phyloP scores from a whole-genome alignment of 768 basidiomycete species.

The Phylloporus arenicola region DNA sequence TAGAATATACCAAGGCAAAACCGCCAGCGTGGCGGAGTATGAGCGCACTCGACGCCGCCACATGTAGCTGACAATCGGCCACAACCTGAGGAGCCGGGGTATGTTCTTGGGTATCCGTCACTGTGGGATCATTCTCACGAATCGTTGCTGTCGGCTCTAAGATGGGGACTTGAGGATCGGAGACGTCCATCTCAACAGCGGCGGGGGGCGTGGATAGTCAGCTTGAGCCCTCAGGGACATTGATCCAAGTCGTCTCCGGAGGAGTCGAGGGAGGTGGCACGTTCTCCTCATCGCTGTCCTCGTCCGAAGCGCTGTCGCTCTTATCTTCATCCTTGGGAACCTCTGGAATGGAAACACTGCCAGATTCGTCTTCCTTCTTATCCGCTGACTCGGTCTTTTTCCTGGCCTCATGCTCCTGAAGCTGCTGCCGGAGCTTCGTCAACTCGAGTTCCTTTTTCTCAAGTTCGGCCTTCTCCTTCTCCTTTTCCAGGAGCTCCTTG shows the following conservation, averaged over 20 bases:
- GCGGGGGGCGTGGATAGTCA: constrained; percentile 26
- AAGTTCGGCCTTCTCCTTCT: constrained; percentile 54
- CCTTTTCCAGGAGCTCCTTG: constrained; percentile 41
- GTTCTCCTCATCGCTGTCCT: constrained; percentile 41
- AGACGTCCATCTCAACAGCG: constrained; percentile 14
- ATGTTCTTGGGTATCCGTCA: constrained; percentile 21
- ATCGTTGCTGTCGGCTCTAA: constrained; percentile 25
- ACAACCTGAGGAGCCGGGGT: constrained; percentile 15
- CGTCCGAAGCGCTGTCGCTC: constrained; percentile 32
- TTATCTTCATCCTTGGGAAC: constrained; percentile 26
- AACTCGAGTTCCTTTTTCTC: constrained; percentile 63
- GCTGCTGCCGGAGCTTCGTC: constrained; percentile 46
- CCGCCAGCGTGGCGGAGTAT: constrained; percentile 32
- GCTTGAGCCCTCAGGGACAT: constrained; percentile 23
- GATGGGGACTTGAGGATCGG: constrained; percentile 12
- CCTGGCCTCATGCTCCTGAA: constrained; percentile 50
- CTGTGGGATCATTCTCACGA: constrained; percentile 18
- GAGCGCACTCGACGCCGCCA: constrained; percentile 20
- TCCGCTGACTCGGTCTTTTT: constrained; percentile 39
- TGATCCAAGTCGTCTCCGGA: constrained; percentile 28
- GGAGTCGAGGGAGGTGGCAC: constrained; percentile 29
- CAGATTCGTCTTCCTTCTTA: constrained; percentile 38
- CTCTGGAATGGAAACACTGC: constrained; percentile 4
- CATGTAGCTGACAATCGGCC: constrained; percentile 22
- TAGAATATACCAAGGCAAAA: constrained; percentile 34